phyloP scores from a whole-genome alignment of 495 filamentous ascomycete species.

The Podospora conica region DNA sequence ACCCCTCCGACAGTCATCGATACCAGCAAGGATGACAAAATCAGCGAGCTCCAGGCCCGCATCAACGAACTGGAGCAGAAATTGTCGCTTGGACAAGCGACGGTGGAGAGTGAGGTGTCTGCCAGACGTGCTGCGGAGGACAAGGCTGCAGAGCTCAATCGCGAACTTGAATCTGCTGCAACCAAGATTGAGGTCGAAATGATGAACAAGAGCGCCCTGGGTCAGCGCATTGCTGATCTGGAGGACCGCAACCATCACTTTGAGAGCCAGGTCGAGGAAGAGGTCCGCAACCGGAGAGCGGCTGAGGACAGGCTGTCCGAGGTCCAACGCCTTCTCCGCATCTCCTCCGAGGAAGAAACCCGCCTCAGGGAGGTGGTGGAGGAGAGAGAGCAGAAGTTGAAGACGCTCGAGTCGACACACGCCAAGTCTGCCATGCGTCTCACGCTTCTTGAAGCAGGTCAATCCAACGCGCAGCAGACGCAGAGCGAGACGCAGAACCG shows the following conservation, averaged over 20 bases:
- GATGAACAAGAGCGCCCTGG: conserved; percentile 44
- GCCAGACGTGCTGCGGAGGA: conserved; percentile 39
- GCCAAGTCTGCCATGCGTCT: conserved; percentile 52
- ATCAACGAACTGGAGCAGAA: conserved; percentile 40
- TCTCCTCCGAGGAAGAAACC: conserved; percentile 62
- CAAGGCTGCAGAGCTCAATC: conserved; percentile 36
- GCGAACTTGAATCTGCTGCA: conserved; percentile 43
- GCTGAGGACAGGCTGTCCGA: conserved; percentile 70
- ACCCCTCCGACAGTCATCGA: conserved; percentile 28
- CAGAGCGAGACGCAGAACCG: conserved; percentile 56
- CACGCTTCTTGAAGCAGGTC: conserved; percentile 55
- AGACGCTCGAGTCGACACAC: conserved; percentile 38
- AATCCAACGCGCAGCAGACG: conserved; percentile 57
- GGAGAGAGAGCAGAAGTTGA: conserved; percentile 52
- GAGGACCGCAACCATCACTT: conserved; percentile 39
- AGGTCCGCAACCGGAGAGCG: conserved; percentile 57
- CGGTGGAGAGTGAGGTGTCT: conserved; percentile 34
- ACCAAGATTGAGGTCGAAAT: conserved; percentile 47
- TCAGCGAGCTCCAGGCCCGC: conserved; percentile 36
- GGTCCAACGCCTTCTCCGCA: conserved; percentile 60
- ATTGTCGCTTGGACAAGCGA: conserved; percentile 38
- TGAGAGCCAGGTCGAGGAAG: conserved; percentile 44
- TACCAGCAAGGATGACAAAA: conserved; percentile 24
- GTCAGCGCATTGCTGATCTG: conserved; percentile 42
- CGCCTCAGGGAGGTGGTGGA: conserved; percentile 64